These are phyloP conservation scores for Termitomyces sp. DNA, from an alignment of 768 basidiomycete genomes.

Conservation along the genomic window DNA sequence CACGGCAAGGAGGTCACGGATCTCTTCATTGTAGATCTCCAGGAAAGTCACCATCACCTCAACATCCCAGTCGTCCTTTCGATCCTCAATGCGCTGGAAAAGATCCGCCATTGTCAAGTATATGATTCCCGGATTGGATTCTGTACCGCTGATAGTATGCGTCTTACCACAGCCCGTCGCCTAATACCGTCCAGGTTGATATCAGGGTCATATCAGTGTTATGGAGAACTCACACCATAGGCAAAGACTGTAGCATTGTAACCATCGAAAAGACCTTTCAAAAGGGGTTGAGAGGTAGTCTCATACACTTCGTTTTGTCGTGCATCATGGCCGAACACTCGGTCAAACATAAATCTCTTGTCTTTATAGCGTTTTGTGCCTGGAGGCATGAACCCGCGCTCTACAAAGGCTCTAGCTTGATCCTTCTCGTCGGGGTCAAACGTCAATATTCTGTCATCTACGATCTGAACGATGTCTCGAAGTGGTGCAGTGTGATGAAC, in stretches of 20 bases:
- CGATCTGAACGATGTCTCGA: constrained; percentile 77
- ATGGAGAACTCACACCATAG: constrained; percentile 65
- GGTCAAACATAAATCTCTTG: constrained; percentile 95
- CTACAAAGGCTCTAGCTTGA: constrained; percentile 70
- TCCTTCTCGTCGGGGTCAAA: constrained; percentile 96
- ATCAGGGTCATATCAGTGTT: constrained; percentile 11
- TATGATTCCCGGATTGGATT: constrained; percentile 85
- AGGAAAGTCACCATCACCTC: constrained; percentile 93
- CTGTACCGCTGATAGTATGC: constrained; percentile 95
- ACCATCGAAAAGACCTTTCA: constrained; percentile 84
- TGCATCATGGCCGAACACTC: constrained; percentile 78
- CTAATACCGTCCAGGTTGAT: constrained; percentile 32
- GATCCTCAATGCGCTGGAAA: constrained; percentile 88
- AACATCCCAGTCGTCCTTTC: constrained; percentile 76
- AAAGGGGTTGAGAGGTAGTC: constrained; percentile 77
- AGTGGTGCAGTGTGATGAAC: constrained; percentile 46
- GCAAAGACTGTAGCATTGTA: constrained; percentile 98
- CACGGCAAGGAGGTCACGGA: constrained; percentile 89
- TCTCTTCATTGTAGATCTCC: constrained; percentile 99
- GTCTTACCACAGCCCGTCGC: constrained; percentile 99
- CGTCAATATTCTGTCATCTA: constrained; percentile 91
- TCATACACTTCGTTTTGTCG: constrained; percentile 86
- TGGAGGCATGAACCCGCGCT: constrained; percentile 79
- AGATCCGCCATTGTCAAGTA: constrained; percentile 97
- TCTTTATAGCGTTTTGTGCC: constrained; percentile 95